Conservation (phyloP, 768 basidiomycete species). For the Podaxis sp. region DNA sequence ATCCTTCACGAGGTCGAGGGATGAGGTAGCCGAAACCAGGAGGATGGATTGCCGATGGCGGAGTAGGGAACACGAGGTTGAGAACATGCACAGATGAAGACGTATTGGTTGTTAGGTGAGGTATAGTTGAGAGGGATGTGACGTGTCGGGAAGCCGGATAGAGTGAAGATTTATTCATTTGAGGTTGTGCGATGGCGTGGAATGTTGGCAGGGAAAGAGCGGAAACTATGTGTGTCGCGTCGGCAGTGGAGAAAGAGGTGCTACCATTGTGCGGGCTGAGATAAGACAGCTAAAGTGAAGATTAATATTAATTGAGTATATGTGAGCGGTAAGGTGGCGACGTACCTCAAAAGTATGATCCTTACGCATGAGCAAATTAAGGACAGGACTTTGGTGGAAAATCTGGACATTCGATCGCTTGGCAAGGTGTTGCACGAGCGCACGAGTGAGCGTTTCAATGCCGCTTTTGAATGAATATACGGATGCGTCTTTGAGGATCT, state of each 20-base stretch:
- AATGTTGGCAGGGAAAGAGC: slow-evolving; percentile 68
- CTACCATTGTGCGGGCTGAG: background rate
- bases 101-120: slow-evolving; percentile 70
- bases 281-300: slow-evolving; percentile 10
- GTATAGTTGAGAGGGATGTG: slow-evolving; percentile 35
- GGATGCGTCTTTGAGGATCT: slow-evolving; percentile 57
- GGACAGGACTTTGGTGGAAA: slow-evolving; percentile 39
- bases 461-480: slow-evolving; percentile 85
- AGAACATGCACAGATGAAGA: slow-evolving; percentile 83
- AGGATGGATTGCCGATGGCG: slow-evolving; percentile 61
- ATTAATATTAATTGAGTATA: slow-evolving; percentile 5
- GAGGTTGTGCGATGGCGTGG: slow-evolving; percentile 35
- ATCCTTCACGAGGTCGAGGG: slow-evolving; percentile 67
- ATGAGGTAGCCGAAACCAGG: slow-evolving; percentile 94
- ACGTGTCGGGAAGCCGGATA: slow-evolving; percentile 18
- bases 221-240: slow-evolving; percentile 72
- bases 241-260: slow-evolving; percentile 20
- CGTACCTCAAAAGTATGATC: slow-evolving; percentile 47
- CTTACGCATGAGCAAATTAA: slow-evolving; percentile 31
- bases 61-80: slow-evolving; percentile 77
- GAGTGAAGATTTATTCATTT: background rate
- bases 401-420: slow-evolving; percentile 59
- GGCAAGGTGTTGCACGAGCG: slow-evolving; percentile 49
- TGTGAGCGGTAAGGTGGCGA: background rate
- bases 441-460: slow-evolving; percentile 61